Base-by-base conservation (phyloP, 1,139 yeast species). In the Geotrichum reessii region DNA sequence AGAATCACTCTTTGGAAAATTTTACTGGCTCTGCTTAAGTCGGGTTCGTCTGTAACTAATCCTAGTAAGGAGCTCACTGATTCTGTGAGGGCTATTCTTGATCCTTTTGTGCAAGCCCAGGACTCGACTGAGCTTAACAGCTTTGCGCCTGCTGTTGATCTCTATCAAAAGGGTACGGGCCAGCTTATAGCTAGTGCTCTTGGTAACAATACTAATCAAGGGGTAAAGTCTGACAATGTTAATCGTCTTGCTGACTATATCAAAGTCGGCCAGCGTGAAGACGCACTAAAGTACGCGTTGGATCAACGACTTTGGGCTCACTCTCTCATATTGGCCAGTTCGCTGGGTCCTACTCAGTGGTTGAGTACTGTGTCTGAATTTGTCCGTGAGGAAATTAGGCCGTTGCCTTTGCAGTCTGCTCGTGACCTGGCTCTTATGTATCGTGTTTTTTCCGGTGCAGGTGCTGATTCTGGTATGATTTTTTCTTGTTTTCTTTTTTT, bases 291-390 rank as follows among this genome's bases (percentile, higher is more conserved):
- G 31, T 75, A 77, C 60, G 83, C 95, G 1, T 71, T 90, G 42
- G 78, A 81, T 1, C 80, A 81, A 60, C 81, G 84, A n/a, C 88
- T 89, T 62, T 91, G 91, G 87, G 84, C 95, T 0, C 78, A 91
- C 69, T 87, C 96, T 0, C 71, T 92, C 58, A 72, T 90, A 44
- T 75, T 92, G 58, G 85, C 95, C 1, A 81, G 86, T 61, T 73
- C 88, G 21, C 73, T 83, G 37, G 86, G 95, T 1, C 80, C 81
- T 21, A 84, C 82, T 5, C 77, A 78, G 55, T 86, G 90, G 81
- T 74, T 82, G 5, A 76, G 78, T 33, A 79, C 86, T 9, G 86
- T 86, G 0, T 75, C 78, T 21, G 73, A 75, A 50, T 84, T 81
- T 69, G 72, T 82, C 7, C 68, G 73, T 1, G 72, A 74, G 31